A percentile compares a stretch with the other conserved stretches of the same genome.
These are phyloP conservation scores for Candida ponderosae DNA, from an alignment of 805 yeast genomes.

Conservation along the genomic window DNA sequence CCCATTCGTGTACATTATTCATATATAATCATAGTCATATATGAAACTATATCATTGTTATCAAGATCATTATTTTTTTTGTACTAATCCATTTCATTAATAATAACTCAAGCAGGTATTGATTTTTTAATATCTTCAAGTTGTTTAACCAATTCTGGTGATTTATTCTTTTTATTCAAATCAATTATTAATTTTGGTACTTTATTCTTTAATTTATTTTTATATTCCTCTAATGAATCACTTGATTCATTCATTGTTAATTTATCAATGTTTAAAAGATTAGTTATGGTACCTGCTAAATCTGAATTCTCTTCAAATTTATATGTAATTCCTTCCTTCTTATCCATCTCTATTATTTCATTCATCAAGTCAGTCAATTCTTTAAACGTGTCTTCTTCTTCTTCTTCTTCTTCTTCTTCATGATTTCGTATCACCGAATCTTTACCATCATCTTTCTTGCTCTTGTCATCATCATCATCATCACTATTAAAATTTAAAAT, in stretches of 20 bases:
- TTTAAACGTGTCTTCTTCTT: no score
- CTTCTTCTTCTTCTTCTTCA: no score
- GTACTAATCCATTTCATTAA: not conserved
- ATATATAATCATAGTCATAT: not conserved
- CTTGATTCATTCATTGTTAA: not conserved
- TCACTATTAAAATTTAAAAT: not conserved
- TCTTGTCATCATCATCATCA: not conserved
- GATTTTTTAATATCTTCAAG: not conserved
- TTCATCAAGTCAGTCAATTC: slow-evolving; percentile 13
- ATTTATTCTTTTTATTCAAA: not conserved
- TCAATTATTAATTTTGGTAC: slow-evolving; percentile 6
- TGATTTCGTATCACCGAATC: not conserved
- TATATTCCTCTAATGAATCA: slow-evolving; percentile 3
- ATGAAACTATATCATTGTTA: not conserved
- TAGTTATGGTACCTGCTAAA: not conserved
- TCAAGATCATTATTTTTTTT: not conserved
- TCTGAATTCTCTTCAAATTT: not conserved
- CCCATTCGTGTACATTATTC: slow-evolving; percentile 1
- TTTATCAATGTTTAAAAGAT: slow-evolving; percentile 1
- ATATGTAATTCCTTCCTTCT: not conserved
- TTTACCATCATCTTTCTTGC: not conserved
- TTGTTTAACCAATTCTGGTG: not conserved
- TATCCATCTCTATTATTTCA: slow-evolving; percentile 13
- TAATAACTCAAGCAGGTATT: not conserved
- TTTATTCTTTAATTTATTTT: not conserved